These are phyloP conservation scores for Calonectria pseudoreteaudii DNA, from an alignment of 2,329 filamentous ascomycete species.

Conservation along the genomic window DNA sequence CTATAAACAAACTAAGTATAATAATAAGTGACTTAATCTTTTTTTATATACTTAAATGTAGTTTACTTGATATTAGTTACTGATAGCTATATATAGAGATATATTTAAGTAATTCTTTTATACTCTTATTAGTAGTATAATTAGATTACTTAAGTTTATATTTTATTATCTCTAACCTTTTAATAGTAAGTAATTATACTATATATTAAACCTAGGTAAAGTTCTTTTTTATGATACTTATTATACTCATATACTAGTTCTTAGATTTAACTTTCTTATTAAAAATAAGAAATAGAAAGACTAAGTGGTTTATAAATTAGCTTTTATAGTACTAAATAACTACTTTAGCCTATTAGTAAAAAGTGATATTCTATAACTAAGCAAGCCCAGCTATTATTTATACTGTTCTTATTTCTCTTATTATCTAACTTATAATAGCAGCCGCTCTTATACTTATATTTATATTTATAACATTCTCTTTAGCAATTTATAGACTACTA, in stretches of 20 bases:
- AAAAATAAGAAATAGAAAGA: conserved; percentile 15
- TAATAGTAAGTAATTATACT: not conserved
- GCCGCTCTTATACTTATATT: too few relatives aligned
- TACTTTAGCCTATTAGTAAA: not conserved
- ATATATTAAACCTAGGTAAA: not conserved
- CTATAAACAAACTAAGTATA: conserved; percentile 8
- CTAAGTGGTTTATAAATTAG: not conserved
- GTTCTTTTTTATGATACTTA: not conserved
- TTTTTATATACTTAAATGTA: not conserved
- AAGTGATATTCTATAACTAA: not conserved
- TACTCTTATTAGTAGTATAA: not conserved
- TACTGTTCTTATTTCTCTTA: not conserved
- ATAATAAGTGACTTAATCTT: conserved; percentile 23
- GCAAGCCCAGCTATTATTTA: not conserved
- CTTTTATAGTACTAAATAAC: not conserved
- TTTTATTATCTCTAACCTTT: not conserved
- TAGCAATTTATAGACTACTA: not conserved
- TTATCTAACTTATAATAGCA: not conserved
- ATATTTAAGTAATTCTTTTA: conserved; percentile 13
- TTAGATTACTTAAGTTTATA: conserved; percentile 3
- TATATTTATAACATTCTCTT: not conserved
- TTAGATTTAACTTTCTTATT: conserved; percentile 4
- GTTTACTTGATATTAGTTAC: conserved; percentile 11
- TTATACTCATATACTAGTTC: conserved; percentile 8
- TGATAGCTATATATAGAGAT: conserved; percentile 4